These are phyloP conservation scores for Globisporangium nodosum DNA, from an alignment of 352 stramenopile species.

Conservation along the genomic window DNA sequence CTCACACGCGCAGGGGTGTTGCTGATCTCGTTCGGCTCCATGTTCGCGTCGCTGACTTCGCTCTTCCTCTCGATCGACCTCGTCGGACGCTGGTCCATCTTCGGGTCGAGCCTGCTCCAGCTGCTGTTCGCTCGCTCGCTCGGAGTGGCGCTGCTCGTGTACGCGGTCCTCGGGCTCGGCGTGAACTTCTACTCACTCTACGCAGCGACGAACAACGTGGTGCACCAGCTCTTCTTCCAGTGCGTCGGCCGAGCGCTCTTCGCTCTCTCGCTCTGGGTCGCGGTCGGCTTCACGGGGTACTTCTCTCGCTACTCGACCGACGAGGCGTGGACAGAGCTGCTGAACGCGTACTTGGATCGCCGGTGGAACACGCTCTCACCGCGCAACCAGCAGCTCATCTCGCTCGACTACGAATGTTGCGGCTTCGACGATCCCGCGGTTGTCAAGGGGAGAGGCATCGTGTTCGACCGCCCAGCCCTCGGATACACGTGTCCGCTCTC, in stretches of 20 bases:
- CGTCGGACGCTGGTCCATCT: constrained; percentile 24
- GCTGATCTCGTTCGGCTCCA: constrained; percentile 8
- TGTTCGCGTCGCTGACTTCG: constrained; percentile 24
- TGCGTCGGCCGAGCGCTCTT: constrained; percentile 7
- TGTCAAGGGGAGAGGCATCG: constrained; percentile 20
- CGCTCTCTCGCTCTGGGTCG: constrained; percentile 21
- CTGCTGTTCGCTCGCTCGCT: constrained; percentile 37
- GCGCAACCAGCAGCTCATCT: constrained; percentile 25
- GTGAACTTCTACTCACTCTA: constrained; percentile 31
- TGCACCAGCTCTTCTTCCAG: constrained; percentile 46
- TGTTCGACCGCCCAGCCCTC: constrained; percentile 39
- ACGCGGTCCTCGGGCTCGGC: constrained; percentile 19
- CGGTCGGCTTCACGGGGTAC: constrained; percentile 26
- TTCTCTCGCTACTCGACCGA: constrained; percentile 29
- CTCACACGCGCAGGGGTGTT: constrained; percentile 11
- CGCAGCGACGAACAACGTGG: constrained; percentile 24
- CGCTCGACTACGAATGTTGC: constrained; percentile 43
- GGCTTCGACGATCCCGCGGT: constrained; percentile 46
- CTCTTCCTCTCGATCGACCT: constrained; percentile 39
- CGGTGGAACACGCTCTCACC: constrained; percentile 31
- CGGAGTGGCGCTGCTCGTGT: constrained; percentile 27
- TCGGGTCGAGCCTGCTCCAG: constrained; percentile 45
- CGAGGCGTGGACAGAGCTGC: constrained; percentile 21
- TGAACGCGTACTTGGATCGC: constrained; percentile 30
- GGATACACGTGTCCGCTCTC: constrained; percentile 34